Evolutionary conservation across 208 protist species (phyloP).

Genomic region (Acanthamoeba royreba): DNA sequence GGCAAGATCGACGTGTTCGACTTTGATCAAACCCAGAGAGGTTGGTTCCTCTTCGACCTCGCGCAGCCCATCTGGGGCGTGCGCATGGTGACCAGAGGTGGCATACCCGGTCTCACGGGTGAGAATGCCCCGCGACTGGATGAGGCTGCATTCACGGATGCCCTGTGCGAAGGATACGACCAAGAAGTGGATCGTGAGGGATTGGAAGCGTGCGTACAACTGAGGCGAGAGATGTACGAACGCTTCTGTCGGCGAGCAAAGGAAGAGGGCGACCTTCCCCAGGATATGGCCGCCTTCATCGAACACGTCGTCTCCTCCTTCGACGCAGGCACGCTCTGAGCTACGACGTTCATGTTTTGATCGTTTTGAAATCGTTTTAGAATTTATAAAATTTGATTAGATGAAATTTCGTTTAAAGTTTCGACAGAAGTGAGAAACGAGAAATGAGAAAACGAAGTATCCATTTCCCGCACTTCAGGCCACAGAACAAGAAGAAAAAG

Average conservation of each 20-base stretch:
- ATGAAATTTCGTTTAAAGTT: too few species aligned
- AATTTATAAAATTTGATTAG: too few species aligned
- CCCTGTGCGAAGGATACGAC: conserved; percentile 58
- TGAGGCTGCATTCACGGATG: conserved; percentile 39
- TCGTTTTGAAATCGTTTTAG: too few species aligned
- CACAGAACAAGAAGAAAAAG: too few species aligned
- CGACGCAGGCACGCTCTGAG: not conserved
- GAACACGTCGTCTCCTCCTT: conserved; percentile 24
- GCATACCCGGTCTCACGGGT: not conserved
- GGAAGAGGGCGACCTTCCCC: not conserved
- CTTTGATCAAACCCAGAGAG: conserved; percentile 61
- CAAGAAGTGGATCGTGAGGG: not conserved
- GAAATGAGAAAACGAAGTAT: too few species aligned
- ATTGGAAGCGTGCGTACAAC: conserved; percentile 45
- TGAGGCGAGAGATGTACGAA: conserved; percentile 62
- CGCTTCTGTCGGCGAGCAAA: conserved; percentile 62
- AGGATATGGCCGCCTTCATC: conserved; percentile 59
- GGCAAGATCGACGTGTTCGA: conserved; percentile 56
- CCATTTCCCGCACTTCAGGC: too few species aligned
- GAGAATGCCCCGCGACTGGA: not conserved
- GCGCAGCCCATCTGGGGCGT: conserved; percentile 63
- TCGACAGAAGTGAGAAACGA: too few species aligned
- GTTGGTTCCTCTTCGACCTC: conserved; percentile 64
- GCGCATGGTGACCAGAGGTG: not conserved
- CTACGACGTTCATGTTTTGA: not conserved